phyloP scores from a whole-genome alignment of 495 filamentous ascomycete genomes.

The Choiromyces venosus region DNA sequence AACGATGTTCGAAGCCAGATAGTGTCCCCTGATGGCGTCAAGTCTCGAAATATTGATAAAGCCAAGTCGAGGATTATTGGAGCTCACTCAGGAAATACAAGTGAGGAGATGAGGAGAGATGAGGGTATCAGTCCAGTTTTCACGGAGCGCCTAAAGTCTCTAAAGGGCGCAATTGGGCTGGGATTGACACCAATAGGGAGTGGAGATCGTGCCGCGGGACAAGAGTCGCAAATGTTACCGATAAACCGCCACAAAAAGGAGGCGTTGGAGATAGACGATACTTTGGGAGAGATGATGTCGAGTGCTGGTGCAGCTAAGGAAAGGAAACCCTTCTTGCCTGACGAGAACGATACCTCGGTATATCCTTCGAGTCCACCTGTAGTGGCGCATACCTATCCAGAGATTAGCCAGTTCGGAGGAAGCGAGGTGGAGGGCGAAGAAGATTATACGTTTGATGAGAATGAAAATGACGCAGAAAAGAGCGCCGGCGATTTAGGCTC shows the following conservation, averaged over 20 bases:
- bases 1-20: background rate
- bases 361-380: conserved; percentile 39
- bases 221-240: conserved; percentile 18
- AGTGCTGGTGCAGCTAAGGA: conserved; percentile 12
- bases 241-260: background rate
- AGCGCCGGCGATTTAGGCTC: conserved; percentile 17
- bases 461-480: conserved; percentile 19
- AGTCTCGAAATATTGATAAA: conserved; percentile 5
- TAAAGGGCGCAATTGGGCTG: conserved; percentile 23
- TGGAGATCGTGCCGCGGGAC: conserved; percentile 18
- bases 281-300: conserved; percentile 20
- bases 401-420: background rate
- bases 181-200: conserved; percentile 6
- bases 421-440: conserved; percentile 12
- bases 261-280: conserved; percentile 24
- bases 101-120: conserved; percentile 19
- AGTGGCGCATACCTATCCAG: conserved; percentile 8
- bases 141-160: conserved; percentile 19
- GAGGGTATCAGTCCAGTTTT: conserved; percentile 30
- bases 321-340: conserved; percentile 8
- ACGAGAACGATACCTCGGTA: conserved; percentile 30
- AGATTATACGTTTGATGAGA: conserved; percentile 14
- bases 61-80: conserved; percentile 18
- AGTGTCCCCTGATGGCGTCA: background rate
- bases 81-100: conserved; percentile 20